Conservation (phyloP, 805 yeast species). For the Wickerhamomyces subpelliculosus region DNA sequence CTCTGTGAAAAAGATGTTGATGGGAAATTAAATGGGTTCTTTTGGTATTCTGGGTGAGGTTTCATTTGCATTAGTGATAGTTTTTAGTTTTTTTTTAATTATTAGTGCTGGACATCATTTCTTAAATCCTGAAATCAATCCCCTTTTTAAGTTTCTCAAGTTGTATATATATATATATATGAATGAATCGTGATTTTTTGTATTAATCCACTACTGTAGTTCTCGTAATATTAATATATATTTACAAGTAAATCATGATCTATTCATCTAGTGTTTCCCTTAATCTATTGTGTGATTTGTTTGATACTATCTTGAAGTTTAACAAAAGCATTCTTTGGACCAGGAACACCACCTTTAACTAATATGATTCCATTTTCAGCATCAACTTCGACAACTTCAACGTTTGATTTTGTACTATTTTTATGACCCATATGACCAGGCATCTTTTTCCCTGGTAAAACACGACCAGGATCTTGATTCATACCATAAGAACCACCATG, state of each 20-base stretch:
- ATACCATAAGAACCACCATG: conserved; percentile 97
- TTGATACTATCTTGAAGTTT: conserved; percentile 76
- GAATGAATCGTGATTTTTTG: too few relatives aligned
- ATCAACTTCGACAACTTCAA: conserved; percentile 70
- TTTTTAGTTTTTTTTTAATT: background rate
- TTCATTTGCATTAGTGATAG: background rate
- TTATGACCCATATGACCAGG: conserved; percentile 94
- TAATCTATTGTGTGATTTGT: conserved; percentile 10
- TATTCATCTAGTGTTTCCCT: too few relatives aligned
- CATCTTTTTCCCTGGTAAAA: conserved; percentile 95
- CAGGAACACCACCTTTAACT: conserved; percentile 87
- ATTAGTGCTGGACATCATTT: background rate
- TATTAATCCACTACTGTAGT: too few relatives aligned
- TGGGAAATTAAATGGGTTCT: background rate
- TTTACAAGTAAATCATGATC: too few relatives aligned
- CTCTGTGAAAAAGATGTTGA: conserved; percentile 1
- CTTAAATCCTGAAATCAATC: background rate
- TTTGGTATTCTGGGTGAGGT: too few relatives aligned
- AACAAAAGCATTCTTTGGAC: conserved; percentile 72
- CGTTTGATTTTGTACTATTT: conserved; percentile 66
- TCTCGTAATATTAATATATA: background rate
- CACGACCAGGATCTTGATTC: conserved; percentile 93
- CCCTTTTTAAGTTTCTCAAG: too few relatives aligned
- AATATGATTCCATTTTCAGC: conserved; percentile 75
- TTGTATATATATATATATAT: background rate